Evolutionary conservation across 352 stramenopile species (phyloP), one percentile per base, ranked within the genome.

Genomic region (Peronospora tabacina): DNA sequence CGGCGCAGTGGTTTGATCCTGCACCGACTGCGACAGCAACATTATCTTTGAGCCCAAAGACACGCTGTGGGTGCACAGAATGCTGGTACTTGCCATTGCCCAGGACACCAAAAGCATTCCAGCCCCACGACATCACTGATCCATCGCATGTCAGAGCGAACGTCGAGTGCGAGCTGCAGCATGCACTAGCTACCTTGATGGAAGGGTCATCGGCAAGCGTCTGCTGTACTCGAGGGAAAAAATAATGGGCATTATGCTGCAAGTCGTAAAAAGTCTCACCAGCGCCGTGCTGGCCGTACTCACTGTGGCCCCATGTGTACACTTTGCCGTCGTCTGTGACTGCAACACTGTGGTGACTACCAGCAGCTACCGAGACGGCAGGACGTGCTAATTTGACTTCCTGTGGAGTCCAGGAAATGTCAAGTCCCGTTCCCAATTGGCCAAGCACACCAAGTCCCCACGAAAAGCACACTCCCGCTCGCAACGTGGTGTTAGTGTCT

Each of bases 121-220:
- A 91, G 7, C 86, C 86, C 82, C 83, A 95, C n/a, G 80, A 87
- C 57, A 83, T 90, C 22, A 93, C 65, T 3, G 44, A 66, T 1
- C 73, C 75, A 49, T 85, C 70, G 0, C 46, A 44, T 5, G 66
- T 62, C 7, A 90, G 39, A 13, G 64, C 81, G 28, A 92, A 85
- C 19, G 81, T 92, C 44, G 71, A 85, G 55, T 92, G 79, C 0
- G 75, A 83, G 30, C 78, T 86, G 49, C 81, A 92, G 11, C 68
- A 55, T 7, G 77, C 68, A 20, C 49, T 52, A 13, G 52, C 55
- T 0, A 76, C 68, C 12, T 60, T 43, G 9, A 63, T 55, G 0
- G 19, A 51, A 19, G 53, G 60, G 16, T 85, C 58, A 15, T 65
- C 52, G 2, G 58, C 55, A 5, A 90, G 65, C 9, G 70, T 61